Conservation (phyloP, 1,284 basidiomycete species). For the Phellinidium pouzarii region DNA sequence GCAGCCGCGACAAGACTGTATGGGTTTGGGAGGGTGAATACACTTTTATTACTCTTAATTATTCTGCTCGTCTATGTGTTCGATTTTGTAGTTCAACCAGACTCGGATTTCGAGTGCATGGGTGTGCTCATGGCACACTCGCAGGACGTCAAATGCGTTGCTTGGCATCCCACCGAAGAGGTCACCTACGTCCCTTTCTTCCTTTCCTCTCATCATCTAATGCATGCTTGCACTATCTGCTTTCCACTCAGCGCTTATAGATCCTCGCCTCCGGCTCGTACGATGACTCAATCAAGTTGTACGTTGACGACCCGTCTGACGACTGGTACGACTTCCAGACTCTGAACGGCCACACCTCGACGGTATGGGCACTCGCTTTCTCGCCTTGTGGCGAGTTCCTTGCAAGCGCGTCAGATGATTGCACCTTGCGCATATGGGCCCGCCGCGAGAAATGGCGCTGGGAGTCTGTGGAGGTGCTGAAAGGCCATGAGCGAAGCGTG, state of each 20-base stretch:
- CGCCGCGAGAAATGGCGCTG: conserved; percentile 49
- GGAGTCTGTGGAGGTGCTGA: conserved; percentile 49
- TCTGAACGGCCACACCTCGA: conserved; percentile 75
- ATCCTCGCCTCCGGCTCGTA: conserved; percentile 96
- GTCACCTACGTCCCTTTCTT: conserved; percentile 35
- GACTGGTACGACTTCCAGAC: conserved; percentile 92
- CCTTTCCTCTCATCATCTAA: too few relatives aligned
- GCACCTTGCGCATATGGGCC: conserved; percentile 67
- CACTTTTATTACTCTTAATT: conserved; percentile 1
- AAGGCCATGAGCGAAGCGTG: conserved; percentile 64
- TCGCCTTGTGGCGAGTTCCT: conserved; percentile 79
- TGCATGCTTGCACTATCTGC: conserved; percentile 17
- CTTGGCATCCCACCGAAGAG: conserved; percentile 95
- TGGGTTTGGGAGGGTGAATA: conserved; percentile 96
- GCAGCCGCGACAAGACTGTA: conserved; percentile 93
- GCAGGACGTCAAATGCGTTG: conserved; percentile 93
- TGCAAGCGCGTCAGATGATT: conserved; percentile 79
- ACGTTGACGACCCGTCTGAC: conserved; percentile 88
- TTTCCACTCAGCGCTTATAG: conserved; percentile 33
- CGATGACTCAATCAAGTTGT: conserved; percentile 94
- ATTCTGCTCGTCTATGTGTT: conserved; percentile 8
- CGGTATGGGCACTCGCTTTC: conserved; percentile 88
- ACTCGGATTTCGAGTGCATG: conserved; percentile 93
- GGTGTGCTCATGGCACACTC: conserved; percentile 95
- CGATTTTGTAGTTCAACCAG: conserved; percentile 62